Conservation (phyloP, 1,284 basidiomycete genomes). For the Kwoniella shivajii region DNA sequence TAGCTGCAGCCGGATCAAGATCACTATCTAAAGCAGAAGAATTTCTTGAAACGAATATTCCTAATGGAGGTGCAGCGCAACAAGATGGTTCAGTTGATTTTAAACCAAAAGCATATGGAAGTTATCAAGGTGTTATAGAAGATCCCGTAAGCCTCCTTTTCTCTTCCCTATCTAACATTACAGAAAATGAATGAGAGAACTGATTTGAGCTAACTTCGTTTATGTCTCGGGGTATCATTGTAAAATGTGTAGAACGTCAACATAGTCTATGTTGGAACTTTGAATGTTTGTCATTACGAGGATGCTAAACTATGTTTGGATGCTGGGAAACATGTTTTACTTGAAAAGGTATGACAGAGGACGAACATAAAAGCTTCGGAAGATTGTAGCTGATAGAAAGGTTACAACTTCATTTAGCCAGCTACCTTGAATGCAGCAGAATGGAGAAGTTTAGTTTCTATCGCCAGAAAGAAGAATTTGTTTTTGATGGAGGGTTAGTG, state of each 20-base stretch:
- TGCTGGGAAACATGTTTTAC: conserved; percentile 55
- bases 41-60: conserved; percentile 50
- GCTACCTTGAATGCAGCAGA: conserved; percentile 57
- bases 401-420: conserved; percentile 32
- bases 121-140: conserved; percentile 53
- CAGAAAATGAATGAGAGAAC: too few species aligned
- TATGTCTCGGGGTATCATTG: too few species aligned
- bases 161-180: neutral
- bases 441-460: conserved; percentile 47
- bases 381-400: neutral
- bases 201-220: neutral
- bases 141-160: conserved; percentile 37
- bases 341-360: conserved; percentile 51
- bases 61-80: conserved; percentile 38
- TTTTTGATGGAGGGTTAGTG: conserved; percentile 54
- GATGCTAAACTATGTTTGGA: conserved; percentile 53
- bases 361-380: neutral
- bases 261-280: conserved; percentile 58
- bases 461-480: conserved; percentile 50
- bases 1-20: conserved; percentile 55
- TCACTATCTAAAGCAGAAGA: conserved; percentile 46
- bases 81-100: conserved; percentile 30
- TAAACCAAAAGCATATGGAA: conserved; percentile 36
- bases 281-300: conserved; percentile 56
- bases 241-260: conserved; percentile 53